Evolutionary conservation across 257 asterid species (phyloP), one percentile per base, ranked within the genome.

Genomic region (Linderniella brevidens): DNA sequence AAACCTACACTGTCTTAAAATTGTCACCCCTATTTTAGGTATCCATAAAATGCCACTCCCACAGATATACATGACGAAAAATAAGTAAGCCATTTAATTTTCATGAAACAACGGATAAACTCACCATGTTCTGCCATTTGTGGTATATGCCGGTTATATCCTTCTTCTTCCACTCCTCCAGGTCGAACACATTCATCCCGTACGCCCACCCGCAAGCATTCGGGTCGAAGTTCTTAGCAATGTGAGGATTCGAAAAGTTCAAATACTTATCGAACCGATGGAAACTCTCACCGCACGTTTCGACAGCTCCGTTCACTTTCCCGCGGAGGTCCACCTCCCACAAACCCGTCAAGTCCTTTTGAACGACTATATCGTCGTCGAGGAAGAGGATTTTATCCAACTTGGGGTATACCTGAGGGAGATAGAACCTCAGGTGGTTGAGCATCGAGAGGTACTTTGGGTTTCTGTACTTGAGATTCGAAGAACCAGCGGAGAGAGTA

Each of bases 151-250:
- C 66, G 7, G 96, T 86, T 57, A 82, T 90, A 25, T 73, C 79
- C 39, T 70, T 75, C 61, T 68, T 75, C 60, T 79, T 79, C 96
- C 96, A 82, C 17, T 82, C 72, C 45, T 77, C 74, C 75, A 86
- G 56, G 62, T 86, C 92, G 37, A 86, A 86, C 13, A 86, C 65
- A 17, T 82, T 82, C 96, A 86, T 68, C 6, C 96, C 96, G 36
- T 79, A 82, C 0, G 94, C 96, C 94, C 96, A 86, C 13, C 93
- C 96, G 50, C 96, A 82, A 16, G 93, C 77, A 57, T 82, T 94
- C 4, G 96, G 96, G 48, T 86, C 94, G 6, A 82, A 74, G 61
- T 79, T 86, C 15, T 84, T 54, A 71, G 92, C 70, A 49, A 86
- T 79, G 39, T 79, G 79, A 0, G 84, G 79, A 60, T 77, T 86